A percentile compares a stretch with the other conserved stretches of the same genome.
Conservation (phyloP, 495 filamentous ascomycete species). For the Aspergillus carlsbadensis region DNA sequence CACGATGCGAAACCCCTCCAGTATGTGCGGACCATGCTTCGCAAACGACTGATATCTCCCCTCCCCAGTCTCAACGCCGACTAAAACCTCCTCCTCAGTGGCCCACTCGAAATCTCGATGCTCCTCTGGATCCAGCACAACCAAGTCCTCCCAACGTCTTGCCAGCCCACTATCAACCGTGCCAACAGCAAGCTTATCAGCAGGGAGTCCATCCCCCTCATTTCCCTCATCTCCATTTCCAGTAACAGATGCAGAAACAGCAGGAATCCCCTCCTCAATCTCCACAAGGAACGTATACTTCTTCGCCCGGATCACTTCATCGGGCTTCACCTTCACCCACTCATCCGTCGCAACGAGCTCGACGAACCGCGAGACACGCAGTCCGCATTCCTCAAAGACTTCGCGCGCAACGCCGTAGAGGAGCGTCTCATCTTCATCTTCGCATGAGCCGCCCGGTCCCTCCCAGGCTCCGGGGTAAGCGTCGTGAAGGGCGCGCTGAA, state of each 20-base stretch:
- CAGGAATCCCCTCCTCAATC: slow-evolving; percentile 26
- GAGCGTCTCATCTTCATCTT: slow-evolving; percentile 41
- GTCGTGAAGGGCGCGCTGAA: slow-evolving; percentile 48
- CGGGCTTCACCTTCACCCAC: slow-evolving; percentile 24
- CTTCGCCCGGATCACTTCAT: slow-evolving; percentile 17
- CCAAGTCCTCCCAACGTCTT: slow-evolving; percentile 25
- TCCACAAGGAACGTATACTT: slow-evolving; percentile 43
- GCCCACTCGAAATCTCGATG: slow-evolving; percentile 49
- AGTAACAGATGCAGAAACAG: not conserved
- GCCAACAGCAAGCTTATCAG: not conserved
- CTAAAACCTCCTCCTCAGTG: slow-evolving; percentile 35
- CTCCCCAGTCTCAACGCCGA: slow-evolving; percentile 19
- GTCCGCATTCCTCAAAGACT: slow-evolving; percentile 58
- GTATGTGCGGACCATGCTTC: slow-evolving; percentile 12
- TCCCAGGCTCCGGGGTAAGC: slow-evolving; percentile 56
- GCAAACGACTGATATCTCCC: slow-evolving; percentile 18
- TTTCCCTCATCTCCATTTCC: not conserved
- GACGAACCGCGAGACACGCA: slow-evolving; percentile 45
- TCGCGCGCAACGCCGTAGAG: slow-evolving; percentile 55
- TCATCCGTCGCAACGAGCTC: slow-evolving; percentile 39
- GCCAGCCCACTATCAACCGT: not conserved
- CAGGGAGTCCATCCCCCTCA: not conserved
- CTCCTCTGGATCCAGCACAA: slow-evolving; percentile 40
- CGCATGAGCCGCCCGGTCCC: slow-evolving; percentile 54
- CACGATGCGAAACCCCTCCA: slow-evolving; percentile 19